phyloP scores from a whole-genome alignment of 2,329 filamentous ascomycete genomes.

The Ophiostoma himal-ulmi region DNA sequence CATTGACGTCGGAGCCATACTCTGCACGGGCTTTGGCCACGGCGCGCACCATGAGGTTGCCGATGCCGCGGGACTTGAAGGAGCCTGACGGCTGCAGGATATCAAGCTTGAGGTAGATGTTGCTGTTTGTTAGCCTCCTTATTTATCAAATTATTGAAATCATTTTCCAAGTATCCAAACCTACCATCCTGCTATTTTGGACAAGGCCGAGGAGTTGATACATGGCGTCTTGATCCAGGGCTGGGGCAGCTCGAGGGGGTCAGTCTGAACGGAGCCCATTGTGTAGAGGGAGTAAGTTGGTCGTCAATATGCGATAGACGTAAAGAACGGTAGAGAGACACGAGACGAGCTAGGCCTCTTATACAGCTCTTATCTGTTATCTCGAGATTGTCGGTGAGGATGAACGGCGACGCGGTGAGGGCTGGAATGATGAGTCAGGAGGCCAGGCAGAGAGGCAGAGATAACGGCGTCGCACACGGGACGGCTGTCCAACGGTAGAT shows the following conservation, averaged over 20 bases:
- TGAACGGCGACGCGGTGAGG: background rate
- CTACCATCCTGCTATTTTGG: slow-evolving; percentile 61
- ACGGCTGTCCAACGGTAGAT: background rate
- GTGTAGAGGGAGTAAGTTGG: background rate
- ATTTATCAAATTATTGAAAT: background rate
- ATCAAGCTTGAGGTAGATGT: slow-evolving; percentile 77
- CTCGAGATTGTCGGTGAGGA: slow-evolving; percentile 8
- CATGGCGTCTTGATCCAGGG: slow-evolving; percentile 67
- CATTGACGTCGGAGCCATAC: slow-evolving; percentile 33
- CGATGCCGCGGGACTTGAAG: slow-evolving; percentile 76
- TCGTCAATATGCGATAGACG: too few species aligned
- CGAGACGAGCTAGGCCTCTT: background rate
- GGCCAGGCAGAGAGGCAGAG: background rate
- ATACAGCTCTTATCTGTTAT: slow-evolving; percentile 1
- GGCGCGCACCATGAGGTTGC: slow-evolving; percentile 59
- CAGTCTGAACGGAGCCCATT: slow-evolving; percentile 21
- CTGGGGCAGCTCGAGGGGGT: slow-evolving; percentile 26
- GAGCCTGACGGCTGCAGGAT: slow-evolving; percentile 75
- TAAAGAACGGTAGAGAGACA: background rate
- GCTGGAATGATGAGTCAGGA: slow-evolving; percentile 1
- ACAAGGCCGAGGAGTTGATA: slow-evolving; percentile 58
- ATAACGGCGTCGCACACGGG: slow-evolving; percentile 14
- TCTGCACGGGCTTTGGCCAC: slow-evolving; percentile 29
- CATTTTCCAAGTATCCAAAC: background rate
- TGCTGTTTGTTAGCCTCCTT: slow-evolving; percentile 37